Conservation (phyloP, 257 asterid genomes). For the Lantana camara region DNA sequence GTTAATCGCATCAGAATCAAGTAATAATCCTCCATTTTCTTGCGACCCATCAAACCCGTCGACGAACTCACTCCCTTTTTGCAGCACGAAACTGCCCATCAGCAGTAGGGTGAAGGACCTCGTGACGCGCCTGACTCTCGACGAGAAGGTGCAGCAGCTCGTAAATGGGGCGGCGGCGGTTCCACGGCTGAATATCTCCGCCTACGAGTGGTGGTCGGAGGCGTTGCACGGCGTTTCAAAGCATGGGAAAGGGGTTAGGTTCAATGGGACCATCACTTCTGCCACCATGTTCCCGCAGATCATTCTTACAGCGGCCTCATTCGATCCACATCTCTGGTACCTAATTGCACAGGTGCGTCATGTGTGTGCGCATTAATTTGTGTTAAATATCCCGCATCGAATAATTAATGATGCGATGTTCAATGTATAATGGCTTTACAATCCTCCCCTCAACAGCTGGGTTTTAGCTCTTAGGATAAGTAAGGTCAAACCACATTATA, state of each 20-base stretch:
- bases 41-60: conserved; percentile 53
- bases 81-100: conserved; percentile 42
- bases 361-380: neutral
- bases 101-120: conserved; percentile 48
- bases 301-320: conserved; percentile 72
- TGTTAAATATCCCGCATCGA: no score
- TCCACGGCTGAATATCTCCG: conserved; percentile 66
- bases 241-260: conserved; percentile 52
- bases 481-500: no score
- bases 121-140: conserved; percentile 58
- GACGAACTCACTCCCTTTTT: conserved; percentile 51
- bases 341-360: conserved; percentile 61
- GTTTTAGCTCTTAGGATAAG: no score
- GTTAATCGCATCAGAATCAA: conserved; percentile 20
- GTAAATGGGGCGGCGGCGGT: conserved; percentile 57
- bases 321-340: conserved; percentile 73
- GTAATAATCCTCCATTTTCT: conserved; percentile 52
- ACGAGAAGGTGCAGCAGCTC: conserved; percentile 66
- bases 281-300: conserved; percentile 78
- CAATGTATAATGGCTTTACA: no score
- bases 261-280: conserved; percentile 47
- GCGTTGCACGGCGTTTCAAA: conserved; percentile 69
- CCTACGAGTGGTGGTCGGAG: conserved; percentile 86
- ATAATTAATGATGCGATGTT: no score
- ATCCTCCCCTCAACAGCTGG: no score